phyloP scores from a whole-genome alignment of 345 rosid species.

The Noccaea bulbosa region DNA sequence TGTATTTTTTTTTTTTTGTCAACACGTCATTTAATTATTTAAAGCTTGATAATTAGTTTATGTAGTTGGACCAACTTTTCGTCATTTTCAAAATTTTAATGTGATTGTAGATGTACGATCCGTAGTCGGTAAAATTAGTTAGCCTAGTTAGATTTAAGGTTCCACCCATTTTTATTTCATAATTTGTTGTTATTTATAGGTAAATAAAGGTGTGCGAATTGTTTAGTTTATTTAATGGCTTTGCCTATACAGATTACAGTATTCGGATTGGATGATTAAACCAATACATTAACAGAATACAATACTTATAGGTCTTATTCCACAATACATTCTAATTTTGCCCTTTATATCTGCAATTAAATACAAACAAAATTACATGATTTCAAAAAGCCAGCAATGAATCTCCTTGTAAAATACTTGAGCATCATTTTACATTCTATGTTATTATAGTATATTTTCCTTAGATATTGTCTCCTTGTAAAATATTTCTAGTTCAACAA shows the following conservation, averaged over 20 bases:
- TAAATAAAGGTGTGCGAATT: background rate
- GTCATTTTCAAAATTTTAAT: background rate
- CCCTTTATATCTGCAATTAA: no score
- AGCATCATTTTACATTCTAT: no score
- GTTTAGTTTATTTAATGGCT: background rate
- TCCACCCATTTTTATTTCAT: background rate
- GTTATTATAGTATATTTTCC: no score
- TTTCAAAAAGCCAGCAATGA: no score
- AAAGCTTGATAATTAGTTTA: background rate
- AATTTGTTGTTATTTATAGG: background rate
- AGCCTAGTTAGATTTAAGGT: background rate
- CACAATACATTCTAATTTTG: no score
- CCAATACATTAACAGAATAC: no score
- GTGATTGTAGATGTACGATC: background rate
- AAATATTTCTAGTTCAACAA: no score
- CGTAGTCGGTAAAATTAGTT: constrained; percentile 14
- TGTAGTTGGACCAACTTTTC: constrained; percentile 40
- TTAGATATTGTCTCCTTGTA: no score
- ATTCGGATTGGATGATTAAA: no score
- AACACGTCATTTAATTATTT: constrained; percentile 34
- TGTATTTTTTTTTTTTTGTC: background rate
- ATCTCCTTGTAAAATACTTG: no score
- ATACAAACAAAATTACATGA: no score
- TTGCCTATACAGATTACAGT: background rate
- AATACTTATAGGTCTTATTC: no score